Evolutionary conservation across 2,329 filamentous ascomycete species (phyloP).

Genomic region (Scorias spongiosa): DNA sequence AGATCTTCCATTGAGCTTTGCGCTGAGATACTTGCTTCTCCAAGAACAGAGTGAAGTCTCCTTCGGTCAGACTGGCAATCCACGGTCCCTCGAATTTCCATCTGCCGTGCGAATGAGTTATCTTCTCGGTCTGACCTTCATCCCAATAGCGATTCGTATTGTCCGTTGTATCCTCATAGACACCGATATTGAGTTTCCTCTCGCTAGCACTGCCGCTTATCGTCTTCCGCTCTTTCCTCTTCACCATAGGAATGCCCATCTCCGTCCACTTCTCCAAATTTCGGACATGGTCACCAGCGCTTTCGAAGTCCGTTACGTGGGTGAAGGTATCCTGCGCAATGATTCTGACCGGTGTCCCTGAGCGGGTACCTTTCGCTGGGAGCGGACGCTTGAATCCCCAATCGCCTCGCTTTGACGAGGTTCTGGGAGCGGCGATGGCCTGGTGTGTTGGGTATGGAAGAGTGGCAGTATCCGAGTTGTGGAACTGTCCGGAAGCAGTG

Average conservation of each 20-base stretch:
- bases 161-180: conserved; percentile 29
- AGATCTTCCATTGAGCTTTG: conserved; percentile 16
- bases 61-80: conserved; percentile 39
- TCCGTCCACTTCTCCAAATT: conserved; percentile 79
- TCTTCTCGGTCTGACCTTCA: conserved; percentile 15
- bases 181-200: conserved; percentile 2
- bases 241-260: conserved; percentile 55
- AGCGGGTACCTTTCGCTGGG: conserved; percentile 59
- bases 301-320: conserved; percentile 77
- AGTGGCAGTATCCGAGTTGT: conserved; percentile 54
- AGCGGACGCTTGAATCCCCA: conserved; percentile 86
- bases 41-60: conserved; percentile 39
- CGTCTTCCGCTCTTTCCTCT: conserved; percentile 19
- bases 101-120: conserved; percentile 16
- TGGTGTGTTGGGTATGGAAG: conserved; percentile 66
- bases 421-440: conserved; percentile 60
- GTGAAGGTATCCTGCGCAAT: conserved; percentile 70
- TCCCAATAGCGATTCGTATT: conserved; percentile 23
- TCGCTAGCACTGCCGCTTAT: conserved; percentile 1
- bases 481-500: conserved; percentile 34
- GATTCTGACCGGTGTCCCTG: conserved; percentile 56
- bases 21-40: conserved; percentile 26
- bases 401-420: conserved; percentile 62
- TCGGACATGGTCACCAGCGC: conserved; percentile 64
- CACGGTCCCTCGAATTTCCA: conserved; percentile 47